A percentile compares a stretch with the other conserved stretches of the same genome.
Conservation (phyloP, 306 rosid genomes). For the Cicer bijugum region DNA sequence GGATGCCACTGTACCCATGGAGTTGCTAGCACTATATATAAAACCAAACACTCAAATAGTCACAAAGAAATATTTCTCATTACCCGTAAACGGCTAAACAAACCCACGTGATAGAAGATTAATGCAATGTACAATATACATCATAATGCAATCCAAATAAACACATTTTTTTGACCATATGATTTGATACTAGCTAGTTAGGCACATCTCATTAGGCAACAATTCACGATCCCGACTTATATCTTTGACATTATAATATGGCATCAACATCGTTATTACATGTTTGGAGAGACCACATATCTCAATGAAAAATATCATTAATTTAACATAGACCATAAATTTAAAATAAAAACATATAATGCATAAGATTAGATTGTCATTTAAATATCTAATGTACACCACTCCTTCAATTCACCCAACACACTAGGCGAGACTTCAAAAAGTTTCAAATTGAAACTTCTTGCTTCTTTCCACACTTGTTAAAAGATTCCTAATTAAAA, state of each 20-base stretch:
- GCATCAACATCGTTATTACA: slow-evolving; percentile 37
- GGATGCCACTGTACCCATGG: neutral
- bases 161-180: slow-evolving; percentile 12
- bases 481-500: slow-evolving; percentile 27
- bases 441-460: slow-evolving; percentile 36
- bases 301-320: slow-evolving; percentile 26
- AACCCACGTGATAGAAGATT: slow-evolving; percentile 43
- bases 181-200: slow-evolving; percentile 35
- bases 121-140: slow-evolving; percentile 9
- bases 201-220: slow-evolving; percentile 32
- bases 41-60: too few species aligned
- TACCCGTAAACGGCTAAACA: slow-evolving; percentile 35
- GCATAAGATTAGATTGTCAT: slow-evolving; percentile 23
- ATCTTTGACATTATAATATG: slow-evolving; percentile 9
- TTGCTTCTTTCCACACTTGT: slow-evolving; percentile 35
- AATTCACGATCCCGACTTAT: slow-evolving; percentile 32
- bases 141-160: slow-evolving; percentile 25
- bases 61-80: neutral
- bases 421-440: slow-evolving; percentile 13
- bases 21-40: too few species aligned
- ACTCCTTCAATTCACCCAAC: neutral
- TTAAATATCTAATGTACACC: slow-evolving; percentile 24
- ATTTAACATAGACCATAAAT: neutral
- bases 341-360: neutral
- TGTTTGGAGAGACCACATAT: slow-evolving; percentile 32